These are phyloP conservation scores for Tuber brumale DNA, from an alignment of 495 filamentous ascomycete genomes.

Conservation along the genomic window DNA sequence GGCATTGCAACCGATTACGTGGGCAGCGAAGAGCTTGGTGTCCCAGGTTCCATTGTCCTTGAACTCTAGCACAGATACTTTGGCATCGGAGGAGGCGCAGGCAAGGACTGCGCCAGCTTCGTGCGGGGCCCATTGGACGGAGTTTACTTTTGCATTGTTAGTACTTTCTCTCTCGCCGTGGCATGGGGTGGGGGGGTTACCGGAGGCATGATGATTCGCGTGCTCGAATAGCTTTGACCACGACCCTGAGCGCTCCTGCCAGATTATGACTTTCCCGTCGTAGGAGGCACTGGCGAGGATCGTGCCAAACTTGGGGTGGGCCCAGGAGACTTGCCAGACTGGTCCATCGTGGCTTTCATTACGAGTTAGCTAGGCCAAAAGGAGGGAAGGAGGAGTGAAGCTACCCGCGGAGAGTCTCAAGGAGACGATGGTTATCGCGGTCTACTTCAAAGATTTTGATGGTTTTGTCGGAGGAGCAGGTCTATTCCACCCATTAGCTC, in stretches of 20 bases:
- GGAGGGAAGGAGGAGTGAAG: conserved; percentile 28
- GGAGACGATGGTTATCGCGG: conserved; percentile 80
- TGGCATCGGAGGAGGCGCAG: conserved; percentile 87
- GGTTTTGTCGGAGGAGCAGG: conserved; percentile 94
- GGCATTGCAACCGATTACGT: conserved; percentile 86
- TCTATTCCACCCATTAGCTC: conserved; percentile 42
- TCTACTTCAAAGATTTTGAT: conserved; percentile 99
- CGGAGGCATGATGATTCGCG: conserved; percentile 41
- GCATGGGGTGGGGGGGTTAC: conserved; percentile 13
- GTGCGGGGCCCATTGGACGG: conserved; percentile 93
- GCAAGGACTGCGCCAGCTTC: conserved; percentile 91
- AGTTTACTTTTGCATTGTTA: conserved; percentile 58
- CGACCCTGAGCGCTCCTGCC: conserved; percentile 63
- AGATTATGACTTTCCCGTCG: conserved; percentile 97
- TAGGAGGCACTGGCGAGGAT: conserved; percentile 92
- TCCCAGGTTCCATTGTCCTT: conserved; percentile 80
- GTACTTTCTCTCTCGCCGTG: background rate
- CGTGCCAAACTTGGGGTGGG: conserved; percentile 95
- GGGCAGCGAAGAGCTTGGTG: conserved; percentile 81
- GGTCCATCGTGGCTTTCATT: conserved; percentile 76
- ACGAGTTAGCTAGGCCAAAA: conserved; percentile 10
- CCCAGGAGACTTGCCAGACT: conserved; percentile 96
- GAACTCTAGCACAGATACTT: conserved; percentile 89
- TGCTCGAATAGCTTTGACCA: conserved; percentile 39
- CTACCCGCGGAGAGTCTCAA: conserved; percentile 92